Evolutionary conservation across 2,329 filamentous ascomycete species (phyloP), one percentile per base, ranked within the genome.

Genomic region (Coniochaeta pulveracea): DNA sequence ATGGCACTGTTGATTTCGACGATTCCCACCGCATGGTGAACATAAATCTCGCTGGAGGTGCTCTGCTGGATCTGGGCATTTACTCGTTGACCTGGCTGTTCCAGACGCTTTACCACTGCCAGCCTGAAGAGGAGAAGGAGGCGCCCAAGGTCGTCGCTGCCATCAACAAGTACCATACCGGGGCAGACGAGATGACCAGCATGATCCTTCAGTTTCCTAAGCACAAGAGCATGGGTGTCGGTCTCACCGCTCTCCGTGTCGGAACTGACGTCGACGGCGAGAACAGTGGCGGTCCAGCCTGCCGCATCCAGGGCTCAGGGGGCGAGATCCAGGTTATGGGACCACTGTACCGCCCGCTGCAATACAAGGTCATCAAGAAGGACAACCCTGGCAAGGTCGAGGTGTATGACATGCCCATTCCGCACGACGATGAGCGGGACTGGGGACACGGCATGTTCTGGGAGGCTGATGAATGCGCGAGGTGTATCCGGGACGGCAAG

Each of bases 71-170:
- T 55, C 64, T 94, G 37, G 86, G 86, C 40, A 81, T 94, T 55
- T 94, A 94, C 62, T 75, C 83, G 29, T 60, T 94, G 40, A 93
- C 85, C 19, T 94, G 86, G 86, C 71, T 91, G 32, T 93, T 89
- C 68, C 85, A 93, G 58, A 80, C 80, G 27, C 69, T 93, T 18
- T 93, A 93, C 59, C 83, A 86, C 54, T 74, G 81, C 3, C 80
- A 88, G 49, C 68, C 77, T 2, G 66, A 76, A 43, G 66, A 70
- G 16, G 62, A 71, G 34, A 81, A 85, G 45, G 71, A 84, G 54
- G 50, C 69, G 1, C 86, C 86, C 5, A 67, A 63, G 27, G 76
- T 91, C 4, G 60, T 76, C 8, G 70, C 77, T 1, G 73, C 81
- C 34, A 74, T 86, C 46, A 75, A 74, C 49, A 80, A 81, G 50